Conservation (phyloP, 495 filamentous ascomycete species). For the Aspergillus carlsbadensis region DNA sequence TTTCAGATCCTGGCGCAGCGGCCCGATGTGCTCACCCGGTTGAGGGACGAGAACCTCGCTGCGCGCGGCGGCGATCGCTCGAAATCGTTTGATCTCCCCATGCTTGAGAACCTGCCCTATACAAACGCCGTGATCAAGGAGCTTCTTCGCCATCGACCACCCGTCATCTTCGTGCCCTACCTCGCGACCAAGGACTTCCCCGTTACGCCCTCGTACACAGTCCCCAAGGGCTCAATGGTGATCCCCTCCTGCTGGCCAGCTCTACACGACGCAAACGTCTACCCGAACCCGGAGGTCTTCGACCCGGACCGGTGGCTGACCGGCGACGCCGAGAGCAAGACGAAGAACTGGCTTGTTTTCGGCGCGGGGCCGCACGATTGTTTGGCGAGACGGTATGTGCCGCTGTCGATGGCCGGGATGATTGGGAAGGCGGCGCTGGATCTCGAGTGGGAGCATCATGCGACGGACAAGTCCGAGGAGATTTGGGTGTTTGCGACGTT, state of each 20-base stretch:
- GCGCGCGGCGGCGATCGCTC: slow-evolving; percentile 70
- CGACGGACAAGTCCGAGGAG: slow-evolving; percentile 75
- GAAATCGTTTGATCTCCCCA: slow-evolving; percentile 66
- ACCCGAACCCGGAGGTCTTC: slow-evolving; percentile 78
- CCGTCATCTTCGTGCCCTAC: slow-evolving; percentile 96
- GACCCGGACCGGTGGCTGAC: slow-evolving; percentile 84
- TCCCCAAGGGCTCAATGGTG: slow-evolving; percentile 88
- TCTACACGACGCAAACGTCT: slow-evolving; percentile 85
- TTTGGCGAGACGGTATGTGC: slow-evolving; percentile 83
- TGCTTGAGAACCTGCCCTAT: slow-evolving; percentile 83
- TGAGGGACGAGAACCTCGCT: slow-evolving; percentile 80
- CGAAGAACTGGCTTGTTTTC: slow-evolving; percentile 96
- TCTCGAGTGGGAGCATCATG: slow-evolving; percentile 82
- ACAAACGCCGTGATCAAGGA: slow-evolving; percentile 89
- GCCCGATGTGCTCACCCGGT: slow-evolving; percentile 76
- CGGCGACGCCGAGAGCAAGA: slow-evolving; percentile 84
- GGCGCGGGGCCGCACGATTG: slow-evolving; percentile 92
- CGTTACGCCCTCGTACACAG: slow-evolving; percentile 77
- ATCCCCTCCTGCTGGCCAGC: slow-evolving; percentile 84
- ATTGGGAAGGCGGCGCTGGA: slow-evolving; percentile 82
- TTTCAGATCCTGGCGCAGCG: slow-evolving; percentile 89
- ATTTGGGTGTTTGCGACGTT: slow-evolving; percentile 96
- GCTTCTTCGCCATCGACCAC: slow-evolving; percentile 86
- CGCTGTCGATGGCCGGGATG: slow-evolving; percentile 79
- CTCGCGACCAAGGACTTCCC: slow-evolving; percentile 87